These are phyloP conservation scores for Phylloporus sp. DNA, from an alignment of 768 basidiomycete genomes.

Conservation along the genomic window DNA sequence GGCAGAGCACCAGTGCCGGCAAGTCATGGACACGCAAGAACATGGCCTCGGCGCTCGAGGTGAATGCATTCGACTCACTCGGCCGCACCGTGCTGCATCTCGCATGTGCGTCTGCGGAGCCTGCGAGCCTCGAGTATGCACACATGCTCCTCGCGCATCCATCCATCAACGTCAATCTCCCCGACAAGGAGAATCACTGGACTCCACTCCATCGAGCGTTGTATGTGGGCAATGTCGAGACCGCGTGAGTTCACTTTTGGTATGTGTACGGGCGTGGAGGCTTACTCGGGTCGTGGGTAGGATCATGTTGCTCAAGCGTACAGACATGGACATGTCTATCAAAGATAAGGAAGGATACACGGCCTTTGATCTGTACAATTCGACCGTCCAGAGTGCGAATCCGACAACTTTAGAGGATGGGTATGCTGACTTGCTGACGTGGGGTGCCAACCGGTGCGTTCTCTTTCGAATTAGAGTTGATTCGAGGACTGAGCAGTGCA, in stretches of 20 bases:
- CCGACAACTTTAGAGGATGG: constrained; percentile 39
- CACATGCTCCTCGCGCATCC: constrained; percentile 73
- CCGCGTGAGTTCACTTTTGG: constrained; percentile 45
- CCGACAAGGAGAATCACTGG: constrained; percentile 85
- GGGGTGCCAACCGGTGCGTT: constrained; percentile 78
- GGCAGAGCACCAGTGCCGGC: constrained; percentile 44
- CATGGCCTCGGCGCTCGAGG: constrained; percentile 40
- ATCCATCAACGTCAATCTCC: constrained; percentile 70
- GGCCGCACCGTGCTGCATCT: constrained; percentile 82
- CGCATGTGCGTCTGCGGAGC: constrained; percentile 62
- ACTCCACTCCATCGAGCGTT: constrained; percentile 86
- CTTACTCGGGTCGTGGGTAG: constrained; percentile 33
- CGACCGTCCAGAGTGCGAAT: constrained; percentile 73
- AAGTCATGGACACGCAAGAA: constrained; percentile 56
- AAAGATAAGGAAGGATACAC: constrained; percentile 90
- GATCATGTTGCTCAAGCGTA: constrained; percentile 67
- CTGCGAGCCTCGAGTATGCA: constrained; percentile 70
- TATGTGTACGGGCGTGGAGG: background rate
- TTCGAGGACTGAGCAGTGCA: background rate
- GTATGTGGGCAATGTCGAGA: constrained; percentile 72
- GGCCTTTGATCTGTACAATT: constrained; percentile 90
- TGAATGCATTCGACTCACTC: constrained; percentile 69
- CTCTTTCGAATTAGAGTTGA: background rate
- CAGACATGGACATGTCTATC: constrained; percentile 65
- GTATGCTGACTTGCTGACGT: constrained; percentile 69